Base-by-base conservation (phyloP, 2,329 filamentous ascomycete species). In the Ophiosphaerella korrae region DNA sequence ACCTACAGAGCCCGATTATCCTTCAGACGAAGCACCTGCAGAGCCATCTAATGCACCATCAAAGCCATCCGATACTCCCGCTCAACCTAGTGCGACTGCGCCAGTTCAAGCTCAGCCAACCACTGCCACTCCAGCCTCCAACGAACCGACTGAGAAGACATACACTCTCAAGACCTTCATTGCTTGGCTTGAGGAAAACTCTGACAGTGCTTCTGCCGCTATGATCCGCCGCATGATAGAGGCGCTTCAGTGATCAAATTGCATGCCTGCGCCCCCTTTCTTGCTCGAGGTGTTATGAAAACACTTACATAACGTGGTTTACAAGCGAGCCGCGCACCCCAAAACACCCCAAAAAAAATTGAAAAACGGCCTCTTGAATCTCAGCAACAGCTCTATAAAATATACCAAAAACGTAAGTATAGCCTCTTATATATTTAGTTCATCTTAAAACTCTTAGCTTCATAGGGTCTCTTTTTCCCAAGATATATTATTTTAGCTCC, bases 121-220 rank as follows among this genome's bases (percentile, higher is more conserved):
- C 26, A 18, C 24, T 11, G 51, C 40, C 21, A 35, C 34, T 2
- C 51, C 51, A 14, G 34, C 29, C 7, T 46, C 35, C n/a, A 42
- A 37, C 29, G 39, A 46, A 18, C 48, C 56, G 14, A 26, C 41
- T 18, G 56, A 62, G 53, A 57, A 62, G 53, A 57, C 46, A 8
- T 62, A 53, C 45, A 60, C 58, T 3, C 52, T 62, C 18, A 48
- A 62, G 43, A 63, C 62, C 24, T 64, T 64, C 46, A 52, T 64
- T 43, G 52, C 62, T 7, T 64, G 58, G 58, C 53, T 64, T 45
- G 55, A 62, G 53, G 50, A 63, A 56, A 52, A 55, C 43, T 56
- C 62, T 43, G 58, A 57, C 38, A 42, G 45, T 29, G 37, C 21
- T 7, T 37, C 24, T 21, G 35, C 49, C n/a, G 24, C 33, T n/a